These are phyloP conservation scores for Pelargonium myrrhifolium DNA, from an alignment of 441 rosid genomes.

Conservation along the genomic window DNA sequence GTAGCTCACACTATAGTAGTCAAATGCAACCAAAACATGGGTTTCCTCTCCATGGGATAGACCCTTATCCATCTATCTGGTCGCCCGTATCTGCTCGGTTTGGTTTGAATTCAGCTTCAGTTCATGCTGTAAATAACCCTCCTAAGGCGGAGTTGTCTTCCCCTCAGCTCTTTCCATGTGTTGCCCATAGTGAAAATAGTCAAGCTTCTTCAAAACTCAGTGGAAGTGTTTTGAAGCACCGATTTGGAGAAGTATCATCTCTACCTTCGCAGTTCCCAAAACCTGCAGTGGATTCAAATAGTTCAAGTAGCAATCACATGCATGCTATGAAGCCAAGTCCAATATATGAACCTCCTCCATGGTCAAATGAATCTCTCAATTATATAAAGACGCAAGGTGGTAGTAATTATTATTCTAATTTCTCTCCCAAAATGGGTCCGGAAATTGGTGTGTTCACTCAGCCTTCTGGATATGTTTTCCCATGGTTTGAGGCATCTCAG, in stretches of 20 bases:
- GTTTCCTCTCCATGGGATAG: conserved; percentile 13
- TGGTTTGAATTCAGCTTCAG: conserved; percentile 21
- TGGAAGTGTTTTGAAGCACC: conserved; percentile 13
- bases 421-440: conserved; percentile 6
- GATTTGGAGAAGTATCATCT: conserved; percentile 19
- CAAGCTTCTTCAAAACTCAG: conserved; percentile 23
- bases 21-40: not conserved
- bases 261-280: conserved; percentile 13
- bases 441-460: conserved; percentile 8
- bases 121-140: conserved; percentile 19
- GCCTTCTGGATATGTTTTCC: conserved; percentile 6
- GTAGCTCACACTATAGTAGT: conserved; percentile 18
- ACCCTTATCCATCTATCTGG: conserved; percentile 16
- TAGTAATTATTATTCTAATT: conserved; percentile 14
- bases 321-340: conserved; percentile 13
- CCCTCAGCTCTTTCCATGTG: conserved; percentile 14
- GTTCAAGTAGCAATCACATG: conserved; percentile 22
- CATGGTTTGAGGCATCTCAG: not conserved
- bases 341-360: conserved; percentile 17
- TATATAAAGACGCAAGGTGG: conserved; percentile 17
- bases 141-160: conserved; percentile 22
- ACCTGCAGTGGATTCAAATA: conserved; percentile 25
- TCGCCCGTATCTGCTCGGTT: conserved; percentile 17
- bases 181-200: conserved; percentile 24
- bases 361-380: conserved; percentile 11